These are phyloP conservation scores for Exophiala calicioides DNA, from an alignment of 2,329 filamentous ascomycete species.

Conservation along the genomic window DNA sequence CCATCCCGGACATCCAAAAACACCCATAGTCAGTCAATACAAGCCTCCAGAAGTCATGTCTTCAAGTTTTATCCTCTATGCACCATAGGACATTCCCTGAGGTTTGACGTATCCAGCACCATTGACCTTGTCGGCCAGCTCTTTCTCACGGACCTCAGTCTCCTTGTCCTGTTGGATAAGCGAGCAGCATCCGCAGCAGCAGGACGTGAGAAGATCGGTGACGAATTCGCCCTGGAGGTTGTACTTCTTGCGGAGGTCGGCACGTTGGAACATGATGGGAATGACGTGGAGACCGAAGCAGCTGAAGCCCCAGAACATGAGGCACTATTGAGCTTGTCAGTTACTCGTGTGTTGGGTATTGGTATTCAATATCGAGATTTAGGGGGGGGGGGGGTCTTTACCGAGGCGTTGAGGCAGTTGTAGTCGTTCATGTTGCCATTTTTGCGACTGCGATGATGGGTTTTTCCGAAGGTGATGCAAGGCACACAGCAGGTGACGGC, in stretches of 20 bases:
- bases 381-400: conserved; percentile 1
- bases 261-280: conserved; percentile 55
- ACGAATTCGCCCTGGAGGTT: conserved; percentile 53
- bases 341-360: too few relatives aligned
- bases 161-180: conserved; percentile 62
- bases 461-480: conserved; percentile 36
- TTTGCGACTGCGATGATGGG: conserved; percentile 33
- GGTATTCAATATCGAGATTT: too few relatives aligned
- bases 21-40: neutral
- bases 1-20: too few relatives aligned
- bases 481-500: conserved; percentile 33
- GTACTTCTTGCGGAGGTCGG: conserved; percentile 56
- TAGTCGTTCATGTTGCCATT: conserved; percentile 34
- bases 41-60: neutral
- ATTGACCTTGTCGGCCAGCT: conserved; percentile 20
- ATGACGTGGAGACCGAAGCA: conserved; percentile 40
- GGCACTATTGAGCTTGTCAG: conserved; percentile 35
- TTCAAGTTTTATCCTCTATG: neutral
- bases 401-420: conserved; percentile 33
- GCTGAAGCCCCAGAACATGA: conserved; percentile 36
- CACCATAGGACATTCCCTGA: conserved; percentile 19
- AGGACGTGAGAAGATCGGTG: conserved; percentile 54
- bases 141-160: conserved; percentile 31
- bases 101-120: conserved; percentile 19
- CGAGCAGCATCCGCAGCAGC: conserved; percentile 59